phyloP scores from a whole-genome alignment of 352 stramenopile species.

The Globisporangium cederbergense region DNA sequence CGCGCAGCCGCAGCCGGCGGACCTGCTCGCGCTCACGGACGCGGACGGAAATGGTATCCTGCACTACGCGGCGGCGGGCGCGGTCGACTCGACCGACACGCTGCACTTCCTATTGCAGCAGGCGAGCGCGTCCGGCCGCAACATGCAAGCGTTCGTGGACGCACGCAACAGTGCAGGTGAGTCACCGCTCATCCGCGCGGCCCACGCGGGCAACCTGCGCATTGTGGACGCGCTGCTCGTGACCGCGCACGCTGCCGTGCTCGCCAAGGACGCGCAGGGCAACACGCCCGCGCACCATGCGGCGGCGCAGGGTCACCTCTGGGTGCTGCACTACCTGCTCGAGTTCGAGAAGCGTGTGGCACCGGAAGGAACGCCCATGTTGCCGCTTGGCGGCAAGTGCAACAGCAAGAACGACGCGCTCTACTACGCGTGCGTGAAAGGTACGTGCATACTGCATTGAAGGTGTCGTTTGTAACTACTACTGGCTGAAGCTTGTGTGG shows the following conservation, averaged over 20 bases:
- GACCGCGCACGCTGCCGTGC: conserved; percentile 44
- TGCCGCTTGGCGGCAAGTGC: conserved; percentile 31
- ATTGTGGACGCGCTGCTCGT: conserved; percentile 57
- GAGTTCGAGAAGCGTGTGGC: conserved; percentile 33
- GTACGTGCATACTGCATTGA: conserved; percentile 10
- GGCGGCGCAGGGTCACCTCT: conserved; percentile 64
- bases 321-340: conserved; percentile 71
- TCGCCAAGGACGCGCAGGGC: conserved; percentile 48
- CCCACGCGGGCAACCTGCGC: conserved; percentile 62
- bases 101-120: conserved; percentile 84
- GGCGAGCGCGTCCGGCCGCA: conserved; percentile 28
- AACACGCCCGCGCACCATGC: conserved; percentile 74
- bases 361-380: background rate
- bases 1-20: conserved; percentile 41
- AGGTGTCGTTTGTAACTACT: background rate
- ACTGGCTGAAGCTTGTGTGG: background rate
- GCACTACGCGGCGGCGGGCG: conserved; percentile 56
- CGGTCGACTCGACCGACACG: conserved; percentile 51
- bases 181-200: conserved; percentile 76
- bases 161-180: conserved; percentile 54
- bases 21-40: conserved; percentile 52
- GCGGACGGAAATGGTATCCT: conserved; percentile 46
- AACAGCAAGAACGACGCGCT: conserved; percentile 36
- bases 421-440: conserved; percentile 51
- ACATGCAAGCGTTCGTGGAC: conserved; percentile 37